These are phyloP conservation scores for Elongisporangium anandrum DNA, from an alignment of 352 stramenopile genomes.

Conservation along the genomic window DNA sequence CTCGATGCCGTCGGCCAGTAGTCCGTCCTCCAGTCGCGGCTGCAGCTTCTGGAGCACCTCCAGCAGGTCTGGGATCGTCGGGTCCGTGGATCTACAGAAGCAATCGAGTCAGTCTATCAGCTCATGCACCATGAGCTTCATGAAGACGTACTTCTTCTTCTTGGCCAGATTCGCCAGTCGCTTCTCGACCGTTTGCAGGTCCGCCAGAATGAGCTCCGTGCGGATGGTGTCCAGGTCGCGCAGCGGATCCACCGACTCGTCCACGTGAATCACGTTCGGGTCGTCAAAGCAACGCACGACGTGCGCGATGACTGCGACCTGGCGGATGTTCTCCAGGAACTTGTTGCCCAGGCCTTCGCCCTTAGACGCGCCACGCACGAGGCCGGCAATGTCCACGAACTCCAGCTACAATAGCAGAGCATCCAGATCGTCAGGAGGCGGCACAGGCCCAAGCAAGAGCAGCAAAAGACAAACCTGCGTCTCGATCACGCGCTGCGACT, in stretches of 20 bases:
- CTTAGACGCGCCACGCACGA: constrained; percentile 76
- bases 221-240: constrained; percentile 98
- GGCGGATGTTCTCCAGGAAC: constrained; percentile 85
- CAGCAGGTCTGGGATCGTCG: constrained; percentile 42
- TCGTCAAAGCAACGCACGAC: constrained; percentile 98
- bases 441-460: constrained; percentile 3
- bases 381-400: constrained; percentile 85
- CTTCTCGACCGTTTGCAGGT: constrained; percentile 78
- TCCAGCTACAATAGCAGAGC: constrained; percentile 55
- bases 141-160: constrained; percentile 74
- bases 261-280: constrained; percentile 97
- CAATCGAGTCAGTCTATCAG: constrained; percentile 1
- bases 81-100: constrained; percentile 39
- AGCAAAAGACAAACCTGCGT: constrained; percentile 33
- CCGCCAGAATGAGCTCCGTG: constrained; percentile 94
- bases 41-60: constrained; percentile 57
- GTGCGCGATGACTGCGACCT: constrained; percentile 79
- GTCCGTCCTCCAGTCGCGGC: constrained; percentile 81
- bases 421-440: constrained; percentile 11
- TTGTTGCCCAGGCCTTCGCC: constrained; percentile 86
- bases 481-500: constrained; percentile 71
- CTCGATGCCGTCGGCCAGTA: constrained; percentile 42
- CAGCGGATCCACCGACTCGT: constrained; percentile 93
- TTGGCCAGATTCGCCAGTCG: constrained; percentile 56
- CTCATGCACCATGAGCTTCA: neutral